phyloP scores from a whole-genome alignment of 805 yeast species.

The Komagataella phaffii region DNA sequence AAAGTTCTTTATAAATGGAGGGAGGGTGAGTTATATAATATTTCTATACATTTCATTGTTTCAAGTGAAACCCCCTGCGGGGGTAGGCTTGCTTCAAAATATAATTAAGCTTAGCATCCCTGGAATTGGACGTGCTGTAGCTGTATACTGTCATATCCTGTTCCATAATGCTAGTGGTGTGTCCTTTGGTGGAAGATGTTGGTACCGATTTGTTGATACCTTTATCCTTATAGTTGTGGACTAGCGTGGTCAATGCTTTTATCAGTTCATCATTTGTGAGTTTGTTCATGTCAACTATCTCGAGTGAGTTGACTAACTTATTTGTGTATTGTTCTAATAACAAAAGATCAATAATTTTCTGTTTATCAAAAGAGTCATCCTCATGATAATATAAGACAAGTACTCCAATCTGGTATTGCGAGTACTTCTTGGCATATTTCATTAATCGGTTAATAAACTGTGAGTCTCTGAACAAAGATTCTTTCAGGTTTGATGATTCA shows the following conservation, averaged over 20 bases:
- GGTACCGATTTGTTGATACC: not conserved
- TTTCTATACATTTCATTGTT: not conserved
- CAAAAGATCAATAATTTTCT: not conserved
- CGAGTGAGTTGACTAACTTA: not conserved
- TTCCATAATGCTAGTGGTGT: not conserved
- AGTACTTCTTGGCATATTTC: not conserved
- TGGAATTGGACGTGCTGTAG: not conserved
- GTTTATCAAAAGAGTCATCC: not conserved
- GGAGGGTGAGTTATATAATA: not conserved
- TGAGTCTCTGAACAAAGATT: not conserved
- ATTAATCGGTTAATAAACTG: not conserved
- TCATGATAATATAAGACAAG: not conserved
- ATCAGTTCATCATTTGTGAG: not conserved
- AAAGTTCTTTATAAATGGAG: not conserved
- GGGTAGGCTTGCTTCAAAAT: not conserved
- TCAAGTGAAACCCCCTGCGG: not conserved
- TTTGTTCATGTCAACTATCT: not conserved
- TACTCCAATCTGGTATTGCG: not conserved
- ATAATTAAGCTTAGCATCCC: not conserved
- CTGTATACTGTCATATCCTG: not conserved
- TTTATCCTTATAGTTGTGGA: not conserved
- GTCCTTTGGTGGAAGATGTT: not conserved
- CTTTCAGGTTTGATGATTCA: not conserved
- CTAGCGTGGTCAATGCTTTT: not conserved
- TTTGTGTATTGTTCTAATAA: not conserved